Evolutionary conservation across 495 filamentous ascomycete species (phyloP), one percentile per base, ranked within the genome.

Genomic region (Penicillium cinerascens): DNA sequence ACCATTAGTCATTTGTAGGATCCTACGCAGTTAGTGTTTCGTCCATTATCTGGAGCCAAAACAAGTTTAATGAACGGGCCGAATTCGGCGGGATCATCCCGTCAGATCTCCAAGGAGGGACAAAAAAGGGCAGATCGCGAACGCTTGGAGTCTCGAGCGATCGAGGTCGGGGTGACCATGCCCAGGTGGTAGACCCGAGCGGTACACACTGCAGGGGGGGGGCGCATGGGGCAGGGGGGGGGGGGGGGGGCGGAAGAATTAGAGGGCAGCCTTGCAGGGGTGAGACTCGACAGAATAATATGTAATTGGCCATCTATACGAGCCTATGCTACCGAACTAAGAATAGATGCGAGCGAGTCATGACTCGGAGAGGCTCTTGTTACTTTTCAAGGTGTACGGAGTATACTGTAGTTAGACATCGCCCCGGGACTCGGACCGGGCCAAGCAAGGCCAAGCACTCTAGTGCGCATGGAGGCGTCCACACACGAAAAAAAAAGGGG

Each of bases 391-490:
- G 16, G 6, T 38, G 13, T 2, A 38, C 13, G 1, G 13, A 38
- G 36, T 15, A 38, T 13, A 38, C 25, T 36, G 51, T 37, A n/a
- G n/a, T n/a, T n/a, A n/a, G n/a, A n/a, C n/a, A 39, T 44, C 51
- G 52, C 45, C 23, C 49, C 54, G 53, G 50, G 38, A 54, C 48
- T 53, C 52, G 55, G 53, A 52, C 46, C 56, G 47, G 47, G 49
- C 58, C 55, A 59, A 59, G 53, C 48, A 60, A 63, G 49, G 63
- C 63, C 59, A 65, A 65, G 63, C 63, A 63, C 55, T 65, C 45
- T 62, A 62, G 62, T 52, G 52, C 55, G 47, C 47, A 26, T 47
- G 10, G 47, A 57, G 55, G 47, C 52, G 62, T 46, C 62, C 55
- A 51, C 45, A 47, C 58, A 56, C 40, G 37, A 36, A 55, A 62